Percentiles rank a stretch among this genome's conserved stretches.
phyloP scores from a whole-genome alignment of 768 basidiomycete genomes.

The Boletales sp. region DNA sequence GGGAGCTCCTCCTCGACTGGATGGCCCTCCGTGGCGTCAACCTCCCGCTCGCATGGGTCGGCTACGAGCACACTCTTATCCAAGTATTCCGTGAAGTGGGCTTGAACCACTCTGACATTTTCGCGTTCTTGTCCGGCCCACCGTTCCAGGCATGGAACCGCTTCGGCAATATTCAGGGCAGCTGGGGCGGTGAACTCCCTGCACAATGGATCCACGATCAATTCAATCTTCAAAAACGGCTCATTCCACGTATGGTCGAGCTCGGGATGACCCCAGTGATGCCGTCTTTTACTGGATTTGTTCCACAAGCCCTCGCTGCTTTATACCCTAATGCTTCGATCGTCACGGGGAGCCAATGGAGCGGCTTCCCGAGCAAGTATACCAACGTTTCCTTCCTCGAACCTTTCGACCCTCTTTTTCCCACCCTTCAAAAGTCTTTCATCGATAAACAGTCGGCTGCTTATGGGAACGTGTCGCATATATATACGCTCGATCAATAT shows the following conservation, averaged over 20 bases:
- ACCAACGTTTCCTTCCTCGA: slow-evolving; percentile 40
- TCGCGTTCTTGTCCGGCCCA: slow-evolving; percentile 35
- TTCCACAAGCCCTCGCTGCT: slow-evolving; percentile 30
- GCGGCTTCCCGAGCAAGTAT: slow-evolving; percentile 28
- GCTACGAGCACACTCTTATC: slow-evolving; percentile 36
- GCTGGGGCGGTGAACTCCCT: slow-evolving; percentile 36
- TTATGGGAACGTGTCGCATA: slow-evolving; percentile 37
- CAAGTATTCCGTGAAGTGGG: slow-evolving; percentile 38
- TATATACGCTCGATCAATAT: slow-evolving; percentile 45
- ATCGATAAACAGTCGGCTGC: slow-evolving; percentile 36
- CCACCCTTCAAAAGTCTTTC: slow-evolving; percentile 35
- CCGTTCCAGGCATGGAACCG: slow-evolving; percentile 42
- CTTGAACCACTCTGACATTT: slow-evolving; percentile 33
- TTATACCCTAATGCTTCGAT: slow-evolving; percentile 35
- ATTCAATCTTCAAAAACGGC: slow-evolving; percentile 33
- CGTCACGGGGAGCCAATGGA: slow-evolving; percentile 34
- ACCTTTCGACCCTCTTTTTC: slow-evolving; percentile 38
- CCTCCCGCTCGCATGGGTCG: slow-evolving; percentile 41
- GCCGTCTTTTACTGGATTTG: slow-evolving; percentile 41
- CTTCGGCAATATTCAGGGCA: slow-evolving; percentile 41
- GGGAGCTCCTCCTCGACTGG: slow-evolving; percentile 40
- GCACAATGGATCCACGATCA: slow-evolving; percentile 38
- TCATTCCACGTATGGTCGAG: slow-evolving; percentile 37
- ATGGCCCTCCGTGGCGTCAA: slow-evolving; percentile 40
- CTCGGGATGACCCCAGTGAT: slow-evolving; percentile 43